Base-by-base conservation (phyloP, 305 asterid species). In the Solanum aculeatissimum region DNA sequence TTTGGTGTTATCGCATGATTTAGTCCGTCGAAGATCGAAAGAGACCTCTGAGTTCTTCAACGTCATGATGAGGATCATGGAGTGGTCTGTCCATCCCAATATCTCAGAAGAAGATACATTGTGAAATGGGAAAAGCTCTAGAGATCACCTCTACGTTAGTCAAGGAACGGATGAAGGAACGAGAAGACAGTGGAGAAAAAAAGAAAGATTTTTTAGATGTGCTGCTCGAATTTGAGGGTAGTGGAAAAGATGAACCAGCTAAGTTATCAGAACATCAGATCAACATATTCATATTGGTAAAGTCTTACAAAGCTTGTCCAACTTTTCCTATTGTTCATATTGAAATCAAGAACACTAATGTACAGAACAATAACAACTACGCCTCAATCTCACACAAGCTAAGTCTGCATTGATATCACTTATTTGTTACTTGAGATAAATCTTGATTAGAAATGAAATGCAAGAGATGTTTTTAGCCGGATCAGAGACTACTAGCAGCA, bases 381-480 rank as follows among this genome's bases (percentile, higher is more conserved):
- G 7, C 40, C 40, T 35, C 40, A 5, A 35, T 35, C 40, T 7
- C 40, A 35, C 6, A 35, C 40, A 35, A 35, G 40, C 71, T 1
- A 63, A 35, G 32, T 29, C 7, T 27, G 15, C 19, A 15, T 27
- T 8, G 19, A 35, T 35, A 35, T 35, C 40, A 53, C 19, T 53
- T 19, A n/a, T 42, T 42, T 42, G 47, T 19, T 68, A 35, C 77
- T 38, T 38, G 16, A 69, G 2, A 35, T 18, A 19, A 69, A 69
- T 69, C 27, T 69, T 69, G 51, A 38, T 38, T 69, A 38, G 29
- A 38, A 29, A 27, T 9, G 8, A 12, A 23, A 35, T 85, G 88
- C 89, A 92, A 94, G 95, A 94, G 74, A 86, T 91, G 63, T 92
- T 92, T 58, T 16, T 92, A 12, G 95, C 95, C 8, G 97, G 97